Conservation (phyloP, 768 basidiomycete genomes). For the Chalciporus pseudorubinellus region DNA sequence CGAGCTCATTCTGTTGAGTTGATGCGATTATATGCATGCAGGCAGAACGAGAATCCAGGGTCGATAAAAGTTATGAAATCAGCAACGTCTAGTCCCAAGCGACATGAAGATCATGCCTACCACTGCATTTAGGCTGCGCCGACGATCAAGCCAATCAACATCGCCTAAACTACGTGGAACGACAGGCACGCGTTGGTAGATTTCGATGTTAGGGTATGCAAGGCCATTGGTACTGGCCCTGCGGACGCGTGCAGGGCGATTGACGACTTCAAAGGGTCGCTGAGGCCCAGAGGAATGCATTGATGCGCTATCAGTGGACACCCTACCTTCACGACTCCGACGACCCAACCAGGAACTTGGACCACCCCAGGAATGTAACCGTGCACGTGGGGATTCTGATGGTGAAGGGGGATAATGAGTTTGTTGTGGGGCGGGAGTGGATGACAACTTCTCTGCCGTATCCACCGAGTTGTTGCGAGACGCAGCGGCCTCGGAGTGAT, state of each 20-base stretch:
- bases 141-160: constrained; percentile 74
- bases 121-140: constrained; percentile 68
- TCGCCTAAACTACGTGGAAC: constrained; percentile 61
- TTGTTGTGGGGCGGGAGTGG: constrained; percentile 25
- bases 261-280: constrained; percentile 48
- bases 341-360: constrained; percentile 36
- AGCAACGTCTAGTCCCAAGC: constrained; percentile 18
- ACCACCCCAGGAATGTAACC: constrained; percentile 39
- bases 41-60: not conserved
- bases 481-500: constrained; percentile 22
- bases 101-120: constrained; percentile 42
- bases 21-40: constrained; percentile 6
- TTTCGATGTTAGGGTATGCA: constrained; percentile 42
- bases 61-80: constrained; percentile 14
- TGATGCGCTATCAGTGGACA: constrained; percentile 40
- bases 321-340: constrained; percentile 36
- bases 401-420: constrained; percentile 32
- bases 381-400: constrained; percentile 30
- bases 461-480: constrained; percentile 40
- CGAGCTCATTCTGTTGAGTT: constrained; percentile 62
- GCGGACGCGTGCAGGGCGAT: constrained; percentile 50
- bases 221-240: constrained; percentile 49
- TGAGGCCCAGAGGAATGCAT: constrained; percentile 34
- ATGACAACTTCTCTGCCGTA: constrained; percentile 41
- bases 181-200: constrained; percentile 42